These are phyloP conservation scores for Trichoderma sp. DNA, from an alignment of 2,329 filamentous ascomycete genomes.

Conservation along the genomic window DNA sequence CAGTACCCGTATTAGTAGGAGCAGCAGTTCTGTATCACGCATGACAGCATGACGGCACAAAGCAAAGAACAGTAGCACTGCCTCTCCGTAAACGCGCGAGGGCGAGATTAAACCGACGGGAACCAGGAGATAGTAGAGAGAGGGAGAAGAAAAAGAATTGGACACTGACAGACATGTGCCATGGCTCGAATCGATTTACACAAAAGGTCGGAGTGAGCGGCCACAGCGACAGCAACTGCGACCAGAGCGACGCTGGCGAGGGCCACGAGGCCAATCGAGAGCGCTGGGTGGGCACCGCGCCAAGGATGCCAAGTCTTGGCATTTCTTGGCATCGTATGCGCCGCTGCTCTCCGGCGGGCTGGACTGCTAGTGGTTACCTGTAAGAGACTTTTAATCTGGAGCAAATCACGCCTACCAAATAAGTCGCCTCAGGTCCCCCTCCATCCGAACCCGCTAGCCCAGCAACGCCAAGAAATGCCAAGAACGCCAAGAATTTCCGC, in stretches of 20 bases:
- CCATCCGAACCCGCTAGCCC: constrained; percentile 20
- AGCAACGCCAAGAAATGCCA: constrained; percentile 27
- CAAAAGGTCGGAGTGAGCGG: constrained; percentile 1
- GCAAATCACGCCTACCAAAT: rapidly evolving
- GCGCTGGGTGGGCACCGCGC: constrained; percentile 34
- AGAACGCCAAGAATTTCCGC: constrained; percentile 38
- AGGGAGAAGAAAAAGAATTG: neutral
- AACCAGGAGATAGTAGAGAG: neutral
- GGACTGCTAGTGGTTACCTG: neutral
- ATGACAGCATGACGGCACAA: neutral
- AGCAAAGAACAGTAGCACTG: neutral
- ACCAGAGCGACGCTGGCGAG: constrained; percentile 25
- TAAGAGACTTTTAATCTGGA: neutral
- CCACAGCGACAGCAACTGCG: neutral
- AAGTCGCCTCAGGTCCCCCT: constrained; percentile 1
- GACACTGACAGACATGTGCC: neutral
- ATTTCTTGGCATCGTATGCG: constrained; percentile 35
- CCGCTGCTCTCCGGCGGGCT: constrained; percentile 26
- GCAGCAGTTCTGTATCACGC: neutral
- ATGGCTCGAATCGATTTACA: neutral
- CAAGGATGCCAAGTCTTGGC: constrained; percentile 43
- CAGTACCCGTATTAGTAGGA: neutral
- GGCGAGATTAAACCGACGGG: neutral
- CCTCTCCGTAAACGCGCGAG: neutral
- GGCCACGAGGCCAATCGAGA: constrained; percentile 32